Base-by-base conservation (phyloP, 163 green algal genomes). In the Scenedesmus sp. region DNA sequence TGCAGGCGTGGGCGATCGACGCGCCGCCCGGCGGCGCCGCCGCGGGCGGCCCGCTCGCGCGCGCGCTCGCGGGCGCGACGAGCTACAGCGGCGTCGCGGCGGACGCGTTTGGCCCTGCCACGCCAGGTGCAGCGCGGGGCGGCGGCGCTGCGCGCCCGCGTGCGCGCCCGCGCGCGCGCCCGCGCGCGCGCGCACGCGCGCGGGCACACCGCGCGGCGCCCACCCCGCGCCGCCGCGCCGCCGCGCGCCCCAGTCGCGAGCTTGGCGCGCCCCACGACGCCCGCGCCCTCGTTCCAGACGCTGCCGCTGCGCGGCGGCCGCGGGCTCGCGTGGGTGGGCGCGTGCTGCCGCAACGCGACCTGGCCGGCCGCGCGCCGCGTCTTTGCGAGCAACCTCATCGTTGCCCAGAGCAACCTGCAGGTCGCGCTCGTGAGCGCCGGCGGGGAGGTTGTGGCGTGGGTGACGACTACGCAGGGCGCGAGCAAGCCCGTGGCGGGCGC, bases 1-100 rank as follows among this genome's bases (percentile, higher is more conserved):
- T 60, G 17, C 33, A 67, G 22, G 74, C 73, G 28, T 80, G 65
- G 73, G 65, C 75, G 4, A 66, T 69, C 3, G 64, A 57, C 24
- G 56, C 65, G 3, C 29, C 62, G 7, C 0, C 2, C 24, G 50
- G 53, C 2, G 9, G 39, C 34, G 51, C 6, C 22, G n/a, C 42
- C 34, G 47, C 14, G 6, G 44, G 14, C 20, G 44, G 31, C 4
- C 22, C 54, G 20, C 36, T 74, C 60, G 36, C 34, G n/a, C 62
- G 62, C 1, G 60, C 50, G 15, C 13, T 63, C 0, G 47, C 60
- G 31, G 39, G 26, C 4, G 0, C 69, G 18, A 71, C 33, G 26
- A 36, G 58, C 7, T 80, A 80, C 34, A 60, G 51, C 28, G 58
- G 58, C 3, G 5, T 70, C n/a, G 4, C 11, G 17, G 42, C 42